Evolutionary conservation across 495 filamentous ascomycete genomes (phyloP), one percentile per base, ranked within the genome.

Genomic region (Tetracladium marchalianum): DNA sequence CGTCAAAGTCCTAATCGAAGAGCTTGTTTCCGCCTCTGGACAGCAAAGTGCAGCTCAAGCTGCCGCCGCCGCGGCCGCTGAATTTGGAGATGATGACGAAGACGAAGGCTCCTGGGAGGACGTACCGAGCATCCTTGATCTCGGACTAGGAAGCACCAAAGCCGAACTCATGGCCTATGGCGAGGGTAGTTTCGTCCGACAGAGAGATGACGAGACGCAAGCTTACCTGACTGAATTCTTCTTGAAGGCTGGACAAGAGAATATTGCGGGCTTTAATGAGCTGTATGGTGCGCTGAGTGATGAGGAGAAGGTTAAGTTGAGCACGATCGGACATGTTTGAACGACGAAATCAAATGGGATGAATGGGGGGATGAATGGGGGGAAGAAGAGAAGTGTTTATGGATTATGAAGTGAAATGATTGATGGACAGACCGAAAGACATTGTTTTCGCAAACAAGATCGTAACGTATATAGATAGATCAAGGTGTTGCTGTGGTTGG

Each of bases 121-220:
- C 60, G 71, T 90, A n/a, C 76, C 78, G 11, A 76, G 80, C 44
- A 70, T 71, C 2, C 58, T 93, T 9, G 88, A 93, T 60, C 76
- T 96, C 16, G 75, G 74, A 8, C 68, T 78, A 36, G 79, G 73
- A 15, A 63, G 73, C 19, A 80, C 77, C 19, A 78, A 82, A 62
- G 68, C 80, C 46, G 84, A 94, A 44, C 70, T 96, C 18, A 89
- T 96, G 85, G 70, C 77, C 11, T 89, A 74, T 52, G 73, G 76
- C 32, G 82, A 83, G 41, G 72, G 76, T 41, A 69, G 70, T 45
- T 67, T 73, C 27, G 72, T 73, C 49, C 78, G 85, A 33, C 75
- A 82, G 55, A 71, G 78, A n/a, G 90, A 98, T 56, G 90, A 96
- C 58, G 87, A 95, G 61, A 97, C 90, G 11, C 85, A 95, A 62